Evolutionary conservation across 257 asterid species (phyloP), one percentile per base, ranked within the genome.

Genomic region (Cordia subcordata): DNA sequence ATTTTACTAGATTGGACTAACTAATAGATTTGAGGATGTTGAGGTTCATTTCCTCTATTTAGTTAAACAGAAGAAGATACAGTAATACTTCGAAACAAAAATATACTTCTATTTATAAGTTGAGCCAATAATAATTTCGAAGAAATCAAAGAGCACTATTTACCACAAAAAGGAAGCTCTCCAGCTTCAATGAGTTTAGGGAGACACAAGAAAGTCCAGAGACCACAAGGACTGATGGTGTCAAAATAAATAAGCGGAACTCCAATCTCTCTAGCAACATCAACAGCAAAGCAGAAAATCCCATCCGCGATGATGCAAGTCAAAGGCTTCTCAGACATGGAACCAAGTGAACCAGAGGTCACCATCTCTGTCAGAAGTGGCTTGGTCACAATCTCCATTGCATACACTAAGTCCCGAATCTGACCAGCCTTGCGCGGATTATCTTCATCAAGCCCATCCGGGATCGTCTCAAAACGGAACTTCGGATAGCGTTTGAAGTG

Each of bases 131-230:
- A 15, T 42, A 65, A 15, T 21, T 11, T 6, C 11, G 50, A 10
- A 10, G 15, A 42, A 42, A 42, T 42, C 47, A 42, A 42, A 13
- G 4, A 13, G 47, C 4, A 12, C 17, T 20, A 17, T 57, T 37
- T 0, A 83, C 95, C 95, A 66, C 27, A 38, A 64, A 86, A 81
- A 17, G 95, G 95, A 59, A 79, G 23, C 18, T 83, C 86, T 32
- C 83, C 83, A 38, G 77, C 70, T 51, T 86, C 63, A 49, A 86
- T 79, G 49, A 83, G 86, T 27, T 81, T 73, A 10, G 88, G 94
- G 67, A 81, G 42, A 56, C 84, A 80, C 10, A 84, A 32, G 63
- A 77, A 77, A 53, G 75, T 57, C 95, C 86, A 86, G 17, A 86
- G 63, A 1, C 75, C 81, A 70, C 82, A 79, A 0, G 95, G 83